A percentile compares a stretch with the other conserved stretches of the same genome.
Conservation (phyloP, 2,329 filamentous ascomycete species). For the Chalara sp. region DNA sequence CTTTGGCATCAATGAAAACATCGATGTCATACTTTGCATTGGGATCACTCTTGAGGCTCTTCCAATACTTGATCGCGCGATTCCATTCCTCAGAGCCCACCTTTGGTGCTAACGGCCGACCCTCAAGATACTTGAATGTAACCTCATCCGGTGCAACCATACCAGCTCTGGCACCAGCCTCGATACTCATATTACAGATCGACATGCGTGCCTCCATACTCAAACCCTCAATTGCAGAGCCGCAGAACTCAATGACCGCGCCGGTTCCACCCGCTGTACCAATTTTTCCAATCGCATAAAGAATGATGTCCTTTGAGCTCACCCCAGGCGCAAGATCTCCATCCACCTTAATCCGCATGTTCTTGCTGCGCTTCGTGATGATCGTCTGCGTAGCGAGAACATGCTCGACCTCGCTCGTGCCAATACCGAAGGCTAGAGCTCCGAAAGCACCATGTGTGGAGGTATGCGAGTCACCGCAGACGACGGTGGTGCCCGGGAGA, state of each 20-base stretch:
- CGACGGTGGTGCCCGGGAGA: constrained; percentile 90
- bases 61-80: constrained; percentile 83
- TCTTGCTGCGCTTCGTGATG: constrained; percentile 92
- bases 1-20: constrained; percentile 83
- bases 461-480: constrained; percentile 96
- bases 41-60: constrained; percentile 75
- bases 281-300: constrained; percentile 88
- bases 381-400: constrained; percentile 94
- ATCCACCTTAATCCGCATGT: constrained; percentile 96
- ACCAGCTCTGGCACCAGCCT: constrained; percentile 88
- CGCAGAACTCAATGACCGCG: constrained; percentile 94
- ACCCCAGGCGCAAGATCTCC: constrained; percentile 86
- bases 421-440: constrained; percentile 90
- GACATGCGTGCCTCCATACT: constrained; percentile 99
- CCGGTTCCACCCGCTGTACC: constrained; percentile 94
- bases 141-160: constrained; percentile 94
- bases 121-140: constrained; percentile 94
- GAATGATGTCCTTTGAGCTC: constrained; percentile 90
- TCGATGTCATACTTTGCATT: constrained; percentile 86
- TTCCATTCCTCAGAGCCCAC: constrained; percentile 83
- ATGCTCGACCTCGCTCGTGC: constrained; percentile 97
- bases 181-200: constrained; percentile 99
- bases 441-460: constrained; percentile 97
- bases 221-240: constrained; percentile 79
- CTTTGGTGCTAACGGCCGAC: constrained; percentile 80